Conservation (phyloP, 352 stramenopile genomes). For the Pythium grandisporangium region DNA sequence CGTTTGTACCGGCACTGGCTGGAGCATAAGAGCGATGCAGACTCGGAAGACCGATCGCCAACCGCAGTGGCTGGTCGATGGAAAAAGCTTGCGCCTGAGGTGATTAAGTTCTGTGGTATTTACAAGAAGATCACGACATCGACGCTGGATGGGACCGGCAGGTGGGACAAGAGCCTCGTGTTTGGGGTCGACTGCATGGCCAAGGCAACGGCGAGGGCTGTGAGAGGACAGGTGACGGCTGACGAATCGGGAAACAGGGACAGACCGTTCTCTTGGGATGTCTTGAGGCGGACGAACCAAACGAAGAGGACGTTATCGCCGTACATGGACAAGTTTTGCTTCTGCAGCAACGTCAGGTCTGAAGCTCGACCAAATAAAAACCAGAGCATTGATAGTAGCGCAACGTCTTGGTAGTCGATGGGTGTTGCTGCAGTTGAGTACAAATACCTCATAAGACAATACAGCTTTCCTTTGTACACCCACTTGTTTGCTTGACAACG, state of each 20-base stretch:
- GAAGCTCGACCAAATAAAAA: conserved; percentile 12
- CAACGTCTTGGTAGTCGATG: conserved; percentile 13
- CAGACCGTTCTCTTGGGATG: conserved; percentile 13
- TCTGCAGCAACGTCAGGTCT: conserved; percentile 8
- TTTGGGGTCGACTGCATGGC: conserved; percentile 5
- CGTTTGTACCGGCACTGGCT: too few relatives aligned
- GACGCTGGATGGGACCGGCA: too few relatives aligned
- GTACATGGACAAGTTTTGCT: conserved; percentile 9
- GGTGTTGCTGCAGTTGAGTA: neutral
- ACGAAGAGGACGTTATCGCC: conserved; percentile 10
- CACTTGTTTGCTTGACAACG: conserved; percentile 3
- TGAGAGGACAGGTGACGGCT: conserved; percentile 1
- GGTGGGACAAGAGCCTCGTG: neutral
- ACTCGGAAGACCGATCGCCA: too few relatives aligned
- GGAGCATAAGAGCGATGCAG: too few relatives aligned
- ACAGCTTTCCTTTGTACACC: conserved; percentile 6
- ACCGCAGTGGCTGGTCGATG: too few relatives aligned
- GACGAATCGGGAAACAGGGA: conserved; percentile 6
- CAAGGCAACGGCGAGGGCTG: conserved; percentile 2
- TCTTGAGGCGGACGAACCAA: conserved; percentile 12
- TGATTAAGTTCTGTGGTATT: too few relatives aligned
- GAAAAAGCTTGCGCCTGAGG: too few relatives aligned
- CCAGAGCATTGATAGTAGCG: conserved; percentile 9
- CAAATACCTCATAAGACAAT: conserved; percentile 1
- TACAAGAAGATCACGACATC: too few relatives aligned